Evolutionary conservation across 176 grass and related monocot species (phyloP).

Genomic region (Dactylis glomerata): DNA sequence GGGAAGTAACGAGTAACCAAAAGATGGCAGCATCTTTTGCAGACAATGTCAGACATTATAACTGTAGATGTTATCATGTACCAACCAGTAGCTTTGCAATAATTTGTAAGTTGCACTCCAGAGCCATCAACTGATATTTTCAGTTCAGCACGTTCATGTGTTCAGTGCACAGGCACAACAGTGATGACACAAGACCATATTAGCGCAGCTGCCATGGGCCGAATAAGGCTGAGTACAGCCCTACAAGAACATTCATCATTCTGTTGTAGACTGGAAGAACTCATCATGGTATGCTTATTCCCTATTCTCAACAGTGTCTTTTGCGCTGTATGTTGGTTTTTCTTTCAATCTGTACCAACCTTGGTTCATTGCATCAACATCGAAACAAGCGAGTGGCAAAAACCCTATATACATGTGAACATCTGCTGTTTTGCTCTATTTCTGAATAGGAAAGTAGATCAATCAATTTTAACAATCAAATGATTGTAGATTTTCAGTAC

Average conservation of each 20-base stretch:
- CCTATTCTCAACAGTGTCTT: background rate
- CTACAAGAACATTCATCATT: slow-evolving; percentile 36
- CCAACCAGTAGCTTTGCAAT: background rate
- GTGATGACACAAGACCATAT: slow-evolving; percentile 1
- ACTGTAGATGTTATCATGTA: background rate
- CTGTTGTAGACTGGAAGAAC: slow-evolving; percentile 23
- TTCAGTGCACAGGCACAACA: background rate
- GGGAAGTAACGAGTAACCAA: background rate
- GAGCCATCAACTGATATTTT: slow-evolving; percentile 18
- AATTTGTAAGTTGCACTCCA: slow-evolving; percentile 5
- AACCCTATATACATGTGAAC: background rate
- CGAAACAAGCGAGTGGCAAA: background rate
- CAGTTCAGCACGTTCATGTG: slow-evolving; percentile 18
- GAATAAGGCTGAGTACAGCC: background rate
- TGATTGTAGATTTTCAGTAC: background rate
- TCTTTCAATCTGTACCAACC: background rate
- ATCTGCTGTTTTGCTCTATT: background rate
- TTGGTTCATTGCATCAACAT: background rate
- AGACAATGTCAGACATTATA: slow-evolving; percentile 2
- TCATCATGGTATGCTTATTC: slow-evolving; percentile 22
- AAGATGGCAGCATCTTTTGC: slow-evolving; percentile 7
- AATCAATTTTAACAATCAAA: slow-evolving; percentile 2
- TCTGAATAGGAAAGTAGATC: background rate
- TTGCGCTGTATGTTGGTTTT: slow-evolving; percentile 20
- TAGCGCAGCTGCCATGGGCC: slow-evolving; percentile 6